A percentile compares a stretch with the other conserved stretches of the same genome.
Evolutionary conservation across 352 stramenopile species (phyloP).

Genomic region (Globisporangium uncinulatum): DNA sequence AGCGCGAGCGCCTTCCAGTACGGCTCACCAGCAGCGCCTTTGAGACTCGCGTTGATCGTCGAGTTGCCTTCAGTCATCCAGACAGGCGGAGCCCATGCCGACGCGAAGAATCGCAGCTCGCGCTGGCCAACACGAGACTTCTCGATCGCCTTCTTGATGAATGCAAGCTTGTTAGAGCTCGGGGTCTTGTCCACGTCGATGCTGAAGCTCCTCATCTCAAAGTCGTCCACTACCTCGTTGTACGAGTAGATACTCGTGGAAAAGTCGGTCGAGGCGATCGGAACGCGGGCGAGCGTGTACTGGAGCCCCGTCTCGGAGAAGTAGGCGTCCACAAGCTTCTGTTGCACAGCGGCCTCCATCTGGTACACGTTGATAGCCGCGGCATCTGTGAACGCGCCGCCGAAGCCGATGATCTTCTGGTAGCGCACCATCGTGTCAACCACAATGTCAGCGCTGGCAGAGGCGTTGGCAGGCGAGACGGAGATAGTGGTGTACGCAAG

Average conservation of each 20-base stretch:
- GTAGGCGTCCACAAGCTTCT: conserved; percentile 73
- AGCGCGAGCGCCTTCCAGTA: conserved; percentile 75
- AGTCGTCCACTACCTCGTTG: conserved; percentile 72
- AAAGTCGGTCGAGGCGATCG: conserved; percentile 86
- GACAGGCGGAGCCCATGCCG: conserved; percentile 72
- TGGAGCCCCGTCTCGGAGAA: conserved; percentile 71
- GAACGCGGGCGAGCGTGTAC: conserved; percentile 81
- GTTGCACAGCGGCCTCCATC: conserved; percentile 47
- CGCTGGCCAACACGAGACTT: conserved; percentile 26
- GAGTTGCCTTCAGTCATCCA: conserved; percentile 85
- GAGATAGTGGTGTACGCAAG: conserved; percentile 33
- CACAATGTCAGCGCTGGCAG: conserved; percentile 27
- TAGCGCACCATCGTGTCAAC: conserved; percentile 48
- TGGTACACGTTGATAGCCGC: conserved; percentile 75
- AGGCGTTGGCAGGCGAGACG: conserved; percentile 11
- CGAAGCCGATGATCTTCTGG: conserved; percentile 86
- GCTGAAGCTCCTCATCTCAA: conserved; percentile 78
- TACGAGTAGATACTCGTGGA: conserved; percentile 85
- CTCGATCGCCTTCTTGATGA: conserved; percentile 56
- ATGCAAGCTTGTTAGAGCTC: conserved; percentile 53
- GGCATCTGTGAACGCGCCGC: conserved; percentile 86
- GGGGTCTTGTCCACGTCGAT: conserved; percentile 72
- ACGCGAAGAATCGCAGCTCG: conserved; percentile 66
- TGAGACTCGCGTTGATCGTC: conserved; percentile 49
- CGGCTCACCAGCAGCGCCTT: conserved; percentile 42